Evolutionary conservation across 495 filamentous ascomycete species (phyloP), one percentile per base, ranked within the genome.

Genomic region (Gamarada debralockiae): DNA sequence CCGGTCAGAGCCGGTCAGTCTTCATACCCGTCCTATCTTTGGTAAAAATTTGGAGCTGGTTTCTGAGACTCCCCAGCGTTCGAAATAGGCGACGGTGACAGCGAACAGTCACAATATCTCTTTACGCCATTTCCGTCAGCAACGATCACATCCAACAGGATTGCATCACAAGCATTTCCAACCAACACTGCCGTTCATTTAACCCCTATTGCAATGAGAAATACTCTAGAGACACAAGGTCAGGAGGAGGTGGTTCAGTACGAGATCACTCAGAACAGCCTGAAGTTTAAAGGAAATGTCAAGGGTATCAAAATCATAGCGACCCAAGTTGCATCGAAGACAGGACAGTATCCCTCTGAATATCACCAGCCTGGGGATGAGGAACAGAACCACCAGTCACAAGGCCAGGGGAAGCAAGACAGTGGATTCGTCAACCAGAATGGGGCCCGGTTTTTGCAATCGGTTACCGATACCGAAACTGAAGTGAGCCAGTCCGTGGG

Each of bases 271-370:
- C 48, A 50, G 48, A 50, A 15, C 14, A 36, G 48, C 14, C 36
- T 50, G 36, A 41, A 50, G 34, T 50, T 50, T 23, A 50, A 50
- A 41, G 48, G 48, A 7, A 41, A 40, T 15, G 48, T 50, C 36
- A 38, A 18, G 34, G 36, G 34, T 18, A 50, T 50, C 34, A 50
- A 50, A 25, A 40, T 50, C 36, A 18, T 40, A 10, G 12, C 36
- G 20, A 50, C 18, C 36, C 48, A 50, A 18, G 48, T 41, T 41
- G 29, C 48, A 15, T 50, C 48, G 14, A 50, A 29, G 48, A 37
- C 17, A 12, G 22, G 36, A 5, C 12, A 25, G 17, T 17, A 22
- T 34, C 22, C 31, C n/a, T 18, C 17, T 23, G 31, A 49, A 12
- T 1, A 1, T 13, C 31, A 22, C 17, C 4, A 20, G 17, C 23